Evolutionary conservation across 169 alveolate genomes (phyloP).

Genomic region (Plasmodium gallinaceum): DNA sequence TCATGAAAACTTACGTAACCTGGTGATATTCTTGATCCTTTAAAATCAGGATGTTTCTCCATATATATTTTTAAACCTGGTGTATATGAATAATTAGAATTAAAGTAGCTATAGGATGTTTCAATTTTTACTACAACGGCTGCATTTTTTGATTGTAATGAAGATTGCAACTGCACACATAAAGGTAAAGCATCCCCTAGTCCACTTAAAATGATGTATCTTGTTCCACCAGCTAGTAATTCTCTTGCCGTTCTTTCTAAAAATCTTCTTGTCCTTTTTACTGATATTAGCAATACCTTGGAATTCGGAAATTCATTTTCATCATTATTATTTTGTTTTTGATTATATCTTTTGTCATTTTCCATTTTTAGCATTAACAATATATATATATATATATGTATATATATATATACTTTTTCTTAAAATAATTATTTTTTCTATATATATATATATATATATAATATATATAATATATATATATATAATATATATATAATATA

Average conservation of each 20-base stretch:
- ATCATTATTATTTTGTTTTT: constrained; percentile 56
- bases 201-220: constrained; percentile 85
- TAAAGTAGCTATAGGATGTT: constrained; percentile 78
- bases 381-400: constrained; percentile 2
- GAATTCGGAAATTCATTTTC: constrained; percentile 86
- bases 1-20: constrained; percentile 83
- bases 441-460: neutral
- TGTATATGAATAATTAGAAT: constrained; percentile 78
- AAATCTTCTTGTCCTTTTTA: constrained; percentile 85
- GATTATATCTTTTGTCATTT: constrained; percentile 59
- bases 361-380: constrained; percentile 27
- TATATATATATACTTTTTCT: neutral
- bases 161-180: constrained; percentile 83
- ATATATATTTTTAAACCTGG: constrained; percentile 87
- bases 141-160: constrained; percentile 82
- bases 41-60: constrained; percentile 88
- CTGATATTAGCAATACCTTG: constrained; percentile 84
- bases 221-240: constrained; percentile 89
- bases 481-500: no score
- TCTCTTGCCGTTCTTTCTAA: constrained; percentile 88
- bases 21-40: constrained; percentile 89
- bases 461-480: neutral
- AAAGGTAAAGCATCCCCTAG: constrained; percentile 89
- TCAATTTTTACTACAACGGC: constrained; percentile 83
- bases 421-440: neutral